Evolutionary conservation across 2,329 filamentous ascomycete species (phyloP).

Genomic region (Fusarium secorum): DNA sequence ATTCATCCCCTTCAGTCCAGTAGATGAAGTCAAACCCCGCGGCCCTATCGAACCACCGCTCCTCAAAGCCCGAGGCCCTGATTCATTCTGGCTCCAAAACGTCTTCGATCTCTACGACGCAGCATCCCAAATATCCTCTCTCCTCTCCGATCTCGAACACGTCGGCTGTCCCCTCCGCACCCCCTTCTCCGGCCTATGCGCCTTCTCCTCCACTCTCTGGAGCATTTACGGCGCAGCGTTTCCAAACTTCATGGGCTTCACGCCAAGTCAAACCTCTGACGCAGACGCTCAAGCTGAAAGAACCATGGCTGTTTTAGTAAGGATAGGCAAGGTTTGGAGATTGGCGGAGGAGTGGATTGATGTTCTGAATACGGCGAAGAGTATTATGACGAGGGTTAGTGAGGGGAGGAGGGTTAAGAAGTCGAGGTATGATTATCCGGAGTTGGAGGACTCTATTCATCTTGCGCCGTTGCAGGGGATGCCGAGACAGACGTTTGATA

Average conservation of each 20-base stretch:
- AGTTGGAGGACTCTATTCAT: conserved; percentile 38
- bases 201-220: conserved; percentile 30
- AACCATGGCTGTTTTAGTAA: conserved; percentile 16
- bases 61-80: conserved; percentile 28
- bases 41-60: conserved; percentile 38
- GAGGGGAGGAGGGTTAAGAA: conserved; percentile 17
- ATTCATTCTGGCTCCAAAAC: conserved; percentile 34
- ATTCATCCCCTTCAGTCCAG: conserved; percentile 36
- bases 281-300: conserved; percentile 27
- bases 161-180: conserved; percentile 32
- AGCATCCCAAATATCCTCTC: conserved; percentile 33
- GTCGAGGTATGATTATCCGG: conserved; percentile 39
- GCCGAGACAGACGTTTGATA: conserved; percentile 30
- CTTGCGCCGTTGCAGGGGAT: conserved; percentile 37
- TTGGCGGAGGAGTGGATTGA: conserved; percentile 40
- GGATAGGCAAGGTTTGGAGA: conserved; percentile 31
- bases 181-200: conserved; percentile 34
- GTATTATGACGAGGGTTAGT: conserved; percentile 17
- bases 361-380: conserved; percentile 34
- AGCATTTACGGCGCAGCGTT: conserved; percentile 36
- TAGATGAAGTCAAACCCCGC: conserved; percentile 33
- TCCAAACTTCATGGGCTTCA: conserved; percentile 32
- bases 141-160: conserved; percentile 34
- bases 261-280: neutral
- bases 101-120: conserved; percentile 28